These are phyloP conservation scores for Cunninghamia lanceolata DNA, from an alignment of 75 land plant species.

Conservation along the genomic window DNA sequence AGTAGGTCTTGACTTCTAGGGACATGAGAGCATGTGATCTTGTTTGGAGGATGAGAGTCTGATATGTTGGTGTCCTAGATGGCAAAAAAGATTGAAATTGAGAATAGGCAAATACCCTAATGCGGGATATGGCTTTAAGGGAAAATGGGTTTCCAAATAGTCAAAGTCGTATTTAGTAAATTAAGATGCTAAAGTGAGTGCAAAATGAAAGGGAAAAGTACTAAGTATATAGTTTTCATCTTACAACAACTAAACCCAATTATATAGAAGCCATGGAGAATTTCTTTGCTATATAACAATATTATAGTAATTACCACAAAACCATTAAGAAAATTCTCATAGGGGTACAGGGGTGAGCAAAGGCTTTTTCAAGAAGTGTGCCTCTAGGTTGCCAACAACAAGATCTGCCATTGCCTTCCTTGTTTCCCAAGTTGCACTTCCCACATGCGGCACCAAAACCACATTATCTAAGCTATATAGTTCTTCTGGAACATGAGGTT, in stretches of 20 bases:
- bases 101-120: too few relatives aligned
- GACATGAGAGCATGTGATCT: too few relatives aligned
- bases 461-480: constrained; percentile 80
- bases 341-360: constrained; percentile 54
- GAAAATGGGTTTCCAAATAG: too few relatives aligned
- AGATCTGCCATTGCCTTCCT: constrained; percentile 84
- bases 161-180: too few relatives aligned
- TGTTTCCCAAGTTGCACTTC: constrained; percentile 76
- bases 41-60: too few relatives aligned
- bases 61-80: too few relatives aligned
- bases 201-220: too few relatives aligned
- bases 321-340: neutral
- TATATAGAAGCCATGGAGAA: neutral
- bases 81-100: too few relatives aligned
- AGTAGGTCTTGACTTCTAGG: too few relatives aligned
- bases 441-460: constrained; percentile 88
- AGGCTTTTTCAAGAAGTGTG: constrained; percentile 72
- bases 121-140: too few relatives aligned
- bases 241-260: neutral
- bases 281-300: neutral
- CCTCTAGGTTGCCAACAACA: constrained; percentile 83
- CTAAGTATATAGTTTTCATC: too few relatives aligned
- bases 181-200: too few relatives aligned
- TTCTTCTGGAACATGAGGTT: constrained; percentile 85
- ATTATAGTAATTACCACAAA: neutral